Conservation (phyloP, 1,139 yeast species). For the Magnusiomyces suaveolens region DNA sequence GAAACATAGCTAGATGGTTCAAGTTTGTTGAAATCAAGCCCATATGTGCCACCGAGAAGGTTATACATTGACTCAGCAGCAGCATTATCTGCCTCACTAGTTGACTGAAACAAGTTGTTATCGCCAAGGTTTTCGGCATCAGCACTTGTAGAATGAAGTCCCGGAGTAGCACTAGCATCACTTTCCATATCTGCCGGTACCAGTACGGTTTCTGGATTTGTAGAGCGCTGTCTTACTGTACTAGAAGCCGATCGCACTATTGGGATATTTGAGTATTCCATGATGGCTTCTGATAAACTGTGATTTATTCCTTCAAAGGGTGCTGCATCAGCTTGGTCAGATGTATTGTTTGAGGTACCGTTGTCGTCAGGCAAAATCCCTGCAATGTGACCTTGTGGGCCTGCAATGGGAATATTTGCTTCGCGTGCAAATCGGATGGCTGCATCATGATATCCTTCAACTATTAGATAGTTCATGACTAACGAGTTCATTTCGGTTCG, state of each 20-base stretch:
- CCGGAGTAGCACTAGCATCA: not conserved
- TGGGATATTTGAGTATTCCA: not conserved
- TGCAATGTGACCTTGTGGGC: not conserved
- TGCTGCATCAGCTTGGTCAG: too few species aligned
- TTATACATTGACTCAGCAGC: not conserved
- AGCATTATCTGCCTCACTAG: not conserved
- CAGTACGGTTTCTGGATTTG: too few species aligned
- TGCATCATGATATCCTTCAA: slow-evolving; percentile 34
- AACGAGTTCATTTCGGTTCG: slow-evolving; percentile 28
- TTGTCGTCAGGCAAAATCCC: not conserved
- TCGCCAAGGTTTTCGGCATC: not conserved
- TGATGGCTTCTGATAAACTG: not conserved
- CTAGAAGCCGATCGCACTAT: not conserved
- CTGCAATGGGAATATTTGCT: slow-evolving; percentile 20
- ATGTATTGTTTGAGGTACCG: too few species aligned
- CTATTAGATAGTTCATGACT: slow-evolving; percentile 33
- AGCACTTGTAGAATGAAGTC: not conserved
- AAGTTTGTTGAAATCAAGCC: not conserved
- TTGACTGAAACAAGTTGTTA: not conserved
- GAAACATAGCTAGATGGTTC: not conserved
- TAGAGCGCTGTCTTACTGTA: too few species aligned
- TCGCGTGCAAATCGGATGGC: slow-evolving; percentile 33
- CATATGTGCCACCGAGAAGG: not conserved
- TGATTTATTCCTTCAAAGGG: not conserved
- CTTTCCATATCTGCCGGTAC: too few species aligned